A percentile compares a stretch with the other conserved stretches of the same genome.
Evolutionary conservation across 2,329 filamentous ascomycete genomes (phyloP).

Genomic region (Fulvia fulva): DNA sequence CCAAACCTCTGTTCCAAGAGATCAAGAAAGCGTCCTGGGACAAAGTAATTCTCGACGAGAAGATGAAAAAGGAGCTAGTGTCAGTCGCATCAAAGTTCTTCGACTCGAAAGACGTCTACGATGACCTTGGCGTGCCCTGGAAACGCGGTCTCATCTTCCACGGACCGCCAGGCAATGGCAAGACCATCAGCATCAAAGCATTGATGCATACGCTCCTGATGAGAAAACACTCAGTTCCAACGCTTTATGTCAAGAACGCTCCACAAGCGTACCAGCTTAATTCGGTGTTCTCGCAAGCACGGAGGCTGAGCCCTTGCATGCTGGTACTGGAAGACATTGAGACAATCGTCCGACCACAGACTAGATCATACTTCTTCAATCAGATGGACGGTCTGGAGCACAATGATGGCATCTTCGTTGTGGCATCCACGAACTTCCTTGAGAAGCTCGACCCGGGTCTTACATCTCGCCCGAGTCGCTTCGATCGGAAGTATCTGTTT

Average conservation of each 20-base stretch:
- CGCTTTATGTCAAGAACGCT: constrained; percentile 40
- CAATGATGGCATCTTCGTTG: constrained; percentile 67
- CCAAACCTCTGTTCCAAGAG: constrained; percentile 36
- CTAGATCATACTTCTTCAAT: constrained; percentile 67
- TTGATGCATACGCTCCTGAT: constrained; percentile 39
- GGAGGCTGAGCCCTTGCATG: constrained; percentile 62
- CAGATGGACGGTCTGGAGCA: constrained; percentile 65
- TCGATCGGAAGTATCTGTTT: constrained; percentile 65
- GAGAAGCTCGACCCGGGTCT: constrained; percentile 63
- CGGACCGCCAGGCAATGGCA: constrained; percentile 38
- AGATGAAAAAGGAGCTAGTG: constrained; percentile 41
- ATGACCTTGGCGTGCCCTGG: constrained; percentile 45
- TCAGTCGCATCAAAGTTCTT: constrained; percentile 42
- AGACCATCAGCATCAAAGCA: constrained; percentile 44
- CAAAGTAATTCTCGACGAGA: constrained; percentile 45
- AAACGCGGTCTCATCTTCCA: constrained; percentile 40
- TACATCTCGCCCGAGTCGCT: constrained; percentile 58
- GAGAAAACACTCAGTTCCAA: constrained; percentile 35
- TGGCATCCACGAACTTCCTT: constrained; percentile 43
- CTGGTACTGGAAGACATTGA: constrained; percentile 70
- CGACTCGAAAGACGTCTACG: constrained; percentile 37
- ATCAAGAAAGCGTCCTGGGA: constrained; percentile 43
- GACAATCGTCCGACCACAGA: constrained; percentile 58
- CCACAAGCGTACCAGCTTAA: constrained; percentile 43
- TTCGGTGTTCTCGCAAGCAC: constrained; percentile 55